phyloP scores from a whole-genome alignment of 257 asterid genomes.

The Parsonsia alboflavescens region DNA sequence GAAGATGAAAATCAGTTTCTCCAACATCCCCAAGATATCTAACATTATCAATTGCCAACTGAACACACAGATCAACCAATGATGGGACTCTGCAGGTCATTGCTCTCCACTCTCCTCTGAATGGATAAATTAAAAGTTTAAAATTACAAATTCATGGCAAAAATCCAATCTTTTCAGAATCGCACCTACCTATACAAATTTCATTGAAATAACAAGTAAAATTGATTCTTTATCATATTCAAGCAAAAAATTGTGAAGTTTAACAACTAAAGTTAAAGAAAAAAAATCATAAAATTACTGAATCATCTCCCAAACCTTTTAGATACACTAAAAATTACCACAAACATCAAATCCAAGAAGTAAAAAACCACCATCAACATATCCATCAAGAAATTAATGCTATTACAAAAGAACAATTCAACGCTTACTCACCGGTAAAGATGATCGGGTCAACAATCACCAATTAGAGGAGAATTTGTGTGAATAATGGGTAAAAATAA shows the following conservation, averaged over 20 bases:
- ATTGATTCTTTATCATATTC: background rate
- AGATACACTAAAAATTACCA: too few relatives aligned
- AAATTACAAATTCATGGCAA: background rate
- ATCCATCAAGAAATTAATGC: background rate
- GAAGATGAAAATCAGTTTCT: slow-evolving; percentile 60
- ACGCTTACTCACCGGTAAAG: background rate
- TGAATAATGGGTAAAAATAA: background rate
- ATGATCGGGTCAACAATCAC: slow-evolving; percentile 1
- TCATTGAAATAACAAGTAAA: background rate
- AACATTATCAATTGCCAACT: slow-evolving; percentile 59
- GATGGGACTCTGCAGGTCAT: slow-evolving; percentile 50
- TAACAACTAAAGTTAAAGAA: background rate
- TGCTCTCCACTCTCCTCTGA: background rate
- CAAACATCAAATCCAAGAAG: background rate
- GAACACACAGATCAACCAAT: slow-evolving; percentile 73
- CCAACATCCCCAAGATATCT: slow-evolving; percentile 89
- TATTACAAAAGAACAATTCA: background rate
- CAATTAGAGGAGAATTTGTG: background rate
- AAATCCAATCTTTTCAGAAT: background rate
- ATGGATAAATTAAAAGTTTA: background rate
- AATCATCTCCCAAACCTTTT: background rate
- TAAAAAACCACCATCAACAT: background rate
- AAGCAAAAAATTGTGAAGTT: background rate
- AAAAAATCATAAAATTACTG: background rate
- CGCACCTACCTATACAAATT: too few relatives aligned